phyloP scores from a whole-genome alignment of 306 rosid species.

The Senna tora region DNA sequence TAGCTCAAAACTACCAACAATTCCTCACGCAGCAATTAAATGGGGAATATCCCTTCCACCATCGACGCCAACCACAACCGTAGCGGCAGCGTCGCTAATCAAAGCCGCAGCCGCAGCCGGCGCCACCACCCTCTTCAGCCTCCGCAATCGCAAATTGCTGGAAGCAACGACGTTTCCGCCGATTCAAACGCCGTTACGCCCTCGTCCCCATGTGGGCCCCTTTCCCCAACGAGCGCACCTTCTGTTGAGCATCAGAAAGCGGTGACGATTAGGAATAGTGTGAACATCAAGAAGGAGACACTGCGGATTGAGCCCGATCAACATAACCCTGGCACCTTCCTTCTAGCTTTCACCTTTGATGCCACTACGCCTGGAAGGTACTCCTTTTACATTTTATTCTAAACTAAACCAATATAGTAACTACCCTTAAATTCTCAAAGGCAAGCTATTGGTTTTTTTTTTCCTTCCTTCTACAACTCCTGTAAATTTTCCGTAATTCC shows the following conservation, averaged over 20 bases:
- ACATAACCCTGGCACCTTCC: conserved; percentile 44
- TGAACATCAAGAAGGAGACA: conserved; percentile 50
- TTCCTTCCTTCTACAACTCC: background rate
- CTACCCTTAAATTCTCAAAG: background rate
- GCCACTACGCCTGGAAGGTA: conserved; percentile 54
- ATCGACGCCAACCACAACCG: conserved; percentile 24
- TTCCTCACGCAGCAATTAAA: background rate
- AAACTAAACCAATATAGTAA: too few species aligned
- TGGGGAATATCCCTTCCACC: conserved; percentile 50
- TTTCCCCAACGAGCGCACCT: conserved; percentile 19
- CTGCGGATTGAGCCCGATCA: conserved; percentile 53
- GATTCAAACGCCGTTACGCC: conserved; percentile 26
- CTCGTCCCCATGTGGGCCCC: conserved; percentile 36
- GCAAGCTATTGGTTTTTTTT: background rate
- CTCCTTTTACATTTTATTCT: too few species aligned
- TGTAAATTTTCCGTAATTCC: background rate
- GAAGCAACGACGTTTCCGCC: conserved; percentile 4
- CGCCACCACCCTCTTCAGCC: conserved; percentile 13
- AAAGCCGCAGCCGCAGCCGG: conserved; percentile 37
- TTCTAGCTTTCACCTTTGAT: conserved; percentile 54
- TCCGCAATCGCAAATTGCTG: conserved; percentile 31
- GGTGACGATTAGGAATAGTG: conserved; percentile 49
- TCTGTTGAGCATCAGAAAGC: conserved; percentile 48
- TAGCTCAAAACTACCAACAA: background rate
- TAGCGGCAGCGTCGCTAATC: conserved; percentile 16